Base-by-base conservation (phyloP, 1,284 basidiomycete species). In the Kalmanozyma brasiliensis region DNA sequence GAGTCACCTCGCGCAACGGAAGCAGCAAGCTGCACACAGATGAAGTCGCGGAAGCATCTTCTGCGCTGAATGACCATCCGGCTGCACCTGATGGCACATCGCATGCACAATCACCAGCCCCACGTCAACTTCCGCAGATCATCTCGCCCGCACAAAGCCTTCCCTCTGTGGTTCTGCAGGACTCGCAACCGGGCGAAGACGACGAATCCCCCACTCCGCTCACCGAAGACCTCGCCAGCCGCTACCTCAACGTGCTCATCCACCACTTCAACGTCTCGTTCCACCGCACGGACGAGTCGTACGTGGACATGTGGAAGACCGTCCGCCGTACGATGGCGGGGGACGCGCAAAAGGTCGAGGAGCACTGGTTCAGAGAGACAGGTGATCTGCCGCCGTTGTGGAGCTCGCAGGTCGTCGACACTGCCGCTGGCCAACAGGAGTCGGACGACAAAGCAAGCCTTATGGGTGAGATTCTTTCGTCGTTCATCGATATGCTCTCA, bases 231-330 rank as follows among this genome's bases (percentile, higher is more conserved):
- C 48, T 71, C 4, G 68, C 68, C 1, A 55, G 45, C 32, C 52
- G 62, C 14, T 71, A 66, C 37, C 43, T 71, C 47, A 71, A 71
- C 43, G 62, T 71, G 13, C 45, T 71, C 5, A 71, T 71, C 38
- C 68, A 71, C 37, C 51, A 71, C 53, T 71, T 71, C 33, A 19
- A 45, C 10, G 48, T 66, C 1, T 37, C 58, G 3, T 71, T 65
- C 36, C 20, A 52, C 22, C 52, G 68, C 0, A 44, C 47, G 11
- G 16, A 52, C 17, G 42, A 29, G 2, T 47, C 68, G 16, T 51
- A 71, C 44, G 41, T 46, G 1, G 22, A 53, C 10, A 62, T 66
- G 62, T 71, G 68, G 68, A 47, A 51, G 10, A 14, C 17, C 0
- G 55, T 71, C 8, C 35, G 68, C 6, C 14, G n/a, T 2, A 47